phyloP scores from a whole-genome alignment of 1,139 yeast genomes.

The Eremothecium coryli region DNA sequence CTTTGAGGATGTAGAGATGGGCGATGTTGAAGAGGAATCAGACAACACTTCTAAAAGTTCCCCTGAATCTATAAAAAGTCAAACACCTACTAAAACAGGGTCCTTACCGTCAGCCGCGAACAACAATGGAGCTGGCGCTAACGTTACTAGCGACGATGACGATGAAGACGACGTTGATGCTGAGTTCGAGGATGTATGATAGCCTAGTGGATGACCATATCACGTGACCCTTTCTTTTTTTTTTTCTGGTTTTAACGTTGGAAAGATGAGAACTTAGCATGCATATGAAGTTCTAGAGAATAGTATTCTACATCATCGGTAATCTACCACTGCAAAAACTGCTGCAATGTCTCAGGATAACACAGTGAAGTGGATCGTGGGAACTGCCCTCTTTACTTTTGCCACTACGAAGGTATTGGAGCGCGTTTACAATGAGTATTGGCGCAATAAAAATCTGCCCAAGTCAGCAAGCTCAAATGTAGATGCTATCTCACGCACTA shows the following conservation, averaged over 20 bases:
- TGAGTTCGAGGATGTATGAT: constrained; percentile 32
- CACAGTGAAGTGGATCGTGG: constrained; percentile 24
- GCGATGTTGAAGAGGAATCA: constrained; percentile 42
- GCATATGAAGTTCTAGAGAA: no score
- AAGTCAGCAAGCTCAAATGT: neutral
- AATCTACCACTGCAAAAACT: no score
- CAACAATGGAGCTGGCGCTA: constrained; percentile 1
- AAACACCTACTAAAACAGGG: neutral
- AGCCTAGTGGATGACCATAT: neutral
- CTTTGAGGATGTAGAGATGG: constrained; percentile 35
- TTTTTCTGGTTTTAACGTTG: constrained; percentile 5
- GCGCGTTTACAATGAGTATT: constrained; percentile 8
- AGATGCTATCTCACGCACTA: constrained; percentile 8
- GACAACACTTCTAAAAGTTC: constrained; percentile 48
- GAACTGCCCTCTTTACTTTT: constrained; percentile 24
- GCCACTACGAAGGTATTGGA: constrained; percentile 24
- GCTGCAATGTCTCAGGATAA: constrained; percentile 1
- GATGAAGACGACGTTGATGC: constrained; percentile 26
- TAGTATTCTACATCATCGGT: no score
- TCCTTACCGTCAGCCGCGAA: neutral
- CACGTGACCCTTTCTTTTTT: constrained; percentile 1
- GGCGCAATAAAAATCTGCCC: neutral
- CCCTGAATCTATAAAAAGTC: neutral
- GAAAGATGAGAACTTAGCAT: no score
- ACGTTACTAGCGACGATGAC: constrained; percentile 21